phyloP scores from a whole-genome alignment of 169 alveolate genomes.

The Cryptosporidium meleagridis region DNA sequence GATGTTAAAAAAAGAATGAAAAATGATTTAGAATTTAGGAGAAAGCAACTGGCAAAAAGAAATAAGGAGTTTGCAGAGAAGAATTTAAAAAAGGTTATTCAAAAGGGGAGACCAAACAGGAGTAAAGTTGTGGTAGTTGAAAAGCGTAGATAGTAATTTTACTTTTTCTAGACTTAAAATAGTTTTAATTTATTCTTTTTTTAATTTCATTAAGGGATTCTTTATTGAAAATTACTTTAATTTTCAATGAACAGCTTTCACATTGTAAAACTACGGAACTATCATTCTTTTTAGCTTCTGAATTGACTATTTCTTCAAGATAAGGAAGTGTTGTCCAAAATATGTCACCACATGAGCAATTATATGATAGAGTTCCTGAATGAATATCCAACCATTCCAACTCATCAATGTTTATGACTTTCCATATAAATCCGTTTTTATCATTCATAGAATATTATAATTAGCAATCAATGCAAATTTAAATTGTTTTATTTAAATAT shows the following conservation, averaged over 20 bases:
- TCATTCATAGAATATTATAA: background rate
- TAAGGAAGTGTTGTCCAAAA: slow-evolving; percentile 22
- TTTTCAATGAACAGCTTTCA: slow-evolving; percentile 64
- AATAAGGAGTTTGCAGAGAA: slow-evolving; percentile 41
- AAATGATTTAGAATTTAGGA: slow-evolving; percentile 41
- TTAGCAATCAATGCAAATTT: background rate
- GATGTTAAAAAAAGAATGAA: slow-evolving; percentile 24
- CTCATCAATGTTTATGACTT: slow-evolving; percentile 6
- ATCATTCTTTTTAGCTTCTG: background rate
- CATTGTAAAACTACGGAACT: slow-evolving; percentile 25
- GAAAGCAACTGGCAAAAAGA: slow-evolving; percentile 6
- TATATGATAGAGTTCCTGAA: slow-evolving; percentile 33
- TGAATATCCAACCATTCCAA: slow-evolving; percentile 45
- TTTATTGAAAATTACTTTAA: slow-evolving; percentile 7
- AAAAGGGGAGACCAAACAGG: slow-evolving; percentile 58
- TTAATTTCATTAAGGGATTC: slow-evolving; percentile 11
- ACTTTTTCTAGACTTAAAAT: background rate
- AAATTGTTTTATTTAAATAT: background rate
- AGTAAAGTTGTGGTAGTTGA: slow-evolving; percentile 18
- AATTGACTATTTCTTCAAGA: background rate
- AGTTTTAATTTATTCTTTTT: background rate
- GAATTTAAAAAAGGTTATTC: slow-evolving; percentile 9
- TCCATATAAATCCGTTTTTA: slow-evolving; percentile 37
- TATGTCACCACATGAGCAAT: slow-evolving; percentile 67
- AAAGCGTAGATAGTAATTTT: background rate